phyloP scores from a whole-genome alignment of 2,329 filamentous ascomycete species.

The Hymenoscyphus infarciens region DNA sequence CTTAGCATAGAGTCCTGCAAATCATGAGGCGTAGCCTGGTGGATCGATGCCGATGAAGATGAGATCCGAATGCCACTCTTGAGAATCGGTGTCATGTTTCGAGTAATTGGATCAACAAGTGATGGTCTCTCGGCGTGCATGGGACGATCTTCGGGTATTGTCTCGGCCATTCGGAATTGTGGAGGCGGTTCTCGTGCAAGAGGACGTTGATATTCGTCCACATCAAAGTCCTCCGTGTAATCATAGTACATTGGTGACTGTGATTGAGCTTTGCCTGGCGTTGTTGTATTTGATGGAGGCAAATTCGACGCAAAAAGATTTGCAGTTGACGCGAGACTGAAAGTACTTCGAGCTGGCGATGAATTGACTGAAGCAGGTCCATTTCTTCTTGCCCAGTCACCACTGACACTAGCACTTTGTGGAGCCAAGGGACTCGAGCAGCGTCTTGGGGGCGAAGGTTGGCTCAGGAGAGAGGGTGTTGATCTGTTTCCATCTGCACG shows the following conservation, averaged over 20 bases:
- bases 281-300: conserved; percentile 28
- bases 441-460: conserved; percentile 28
- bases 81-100: conserved; percentile 9
- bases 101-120: conserved; percentile 8
- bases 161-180: conserved; percentile 30
- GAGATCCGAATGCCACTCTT: conserved; percentile 17
- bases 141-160: conserved; percentile 32
- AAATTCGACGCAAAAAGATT: conserved; percentile 24
- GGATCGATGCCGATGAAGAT: conserved; percentile 18
- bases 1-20: background rate
- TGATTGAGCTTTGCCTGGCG: conserved; percentile 27
- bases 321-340: conserved; percentile 33
- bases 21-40: conserved; percentile 5
- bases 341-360: conserved; percentile 32
- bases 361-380: conserved; percentile 27
- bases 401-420: conserved; percentile 17
- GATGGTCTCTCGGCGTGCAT: conserved; percentile 22
- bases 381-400: conserved; percentile 26
- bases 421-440: conserved; percentile 27
- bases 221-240: conserved; percentile 37
- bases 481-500: conserved; percentile 32
- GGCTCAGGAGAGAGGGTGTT: conserved; percentile 29
- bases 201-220: conserved; percentile 22
- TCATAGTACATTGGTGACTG: conserved; percentile 36
- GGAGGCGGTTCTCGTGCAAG: conserved; percentile 26